Evolutionary conservation across 2,329 filamentous ascomycete species (phyloP), one percentile per base, ranked within the genome.

Genomic region (Diatrype stigma): DNA sequence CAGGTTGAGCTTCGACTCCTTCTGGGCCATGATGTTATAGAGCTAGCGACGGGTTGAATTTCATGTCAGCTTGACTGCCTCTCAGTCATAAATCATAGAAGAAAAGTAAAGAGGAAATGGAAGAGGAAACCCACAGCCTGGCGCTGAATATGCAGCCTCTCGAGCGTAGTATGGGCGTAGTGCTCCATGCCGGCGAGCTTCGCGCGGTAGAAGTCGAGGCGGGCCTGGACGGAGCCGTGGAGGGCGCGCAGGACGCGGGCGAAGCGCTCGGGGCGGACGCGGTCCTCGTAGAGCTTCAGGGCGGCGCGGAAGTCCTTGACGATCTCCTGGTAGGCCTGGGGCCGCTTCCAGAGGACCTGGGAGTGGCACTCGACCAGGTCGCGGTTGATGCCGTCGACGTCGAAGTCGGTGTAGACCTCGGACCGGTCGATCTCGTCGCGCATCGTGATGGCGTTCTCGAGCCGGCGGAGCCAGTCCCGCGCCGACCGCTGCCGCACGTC

Each of bases 1-100:
- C 46, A 86, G 77, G 58, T 82, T 84, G 51, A 86, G 74, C 53
- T 83, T 80, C 5, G 80, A 82, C 63, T 85, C 82, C 48, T 81
- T 80, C 67, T 85, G 82, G 3, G 81, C 80, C 63, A 85, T 84
- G 65, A 85, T 82, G 64, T 85, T 85, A 66, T 85, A 85, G 7
- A 86, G 69, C 81, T 84, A 51, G 6, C 26, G 12, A 3, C 12
- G 49, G 26, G 26, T 30, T n/a, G n/a, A n/a, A n/a, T n/a, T 62
- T 42, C 60, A 49, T 49, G 35, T 40, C 45, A 2, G 26, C 11
- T 32, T 30, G 30, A 37, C 34, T 19, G 2, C 32, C n/a, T 10
- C 37, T 12, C 6, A 23, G 14, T 28, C 12, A 11, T 28, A 44
- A n/a, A n/a, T n/a, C n/a, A n/a, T n/a, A n/a, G n/a, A n/a, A 44